Conservation (phyloP, 2,329 filamentous ascomycete genomes). For the Plenodomus lindquistii region DNA sequence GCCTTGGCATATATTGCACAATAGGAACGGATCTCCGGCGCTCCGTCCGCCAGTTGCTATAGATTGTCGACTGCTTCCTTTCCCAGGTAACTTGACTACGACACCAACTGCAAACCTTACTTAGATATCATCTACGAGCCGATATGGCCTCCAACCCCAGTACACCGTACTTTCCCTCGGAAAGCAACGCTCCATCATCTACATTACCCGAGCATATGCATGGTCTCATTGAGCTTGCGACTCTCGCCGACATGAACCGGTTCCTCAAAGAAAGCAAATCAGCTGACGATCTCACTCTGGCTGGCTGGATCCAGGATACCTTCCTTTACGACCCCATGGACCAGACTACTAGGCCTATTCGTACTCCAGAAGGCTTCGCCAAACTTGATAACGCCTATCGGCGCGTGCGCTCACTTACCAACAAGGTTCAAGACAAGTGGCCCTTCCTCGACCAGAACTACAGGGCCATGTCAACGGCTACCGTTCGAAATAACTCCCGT, state of each 20-base stretch:
- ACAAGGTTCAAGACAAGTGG: slow-evolving; percentile 38
- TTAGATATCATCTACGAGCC: too few relatives aligned
- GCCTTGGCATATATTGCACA: not conserved
- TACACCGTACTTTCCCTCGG: slow-evolving; percentile 4
- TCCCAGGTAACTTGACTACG: not conserved
- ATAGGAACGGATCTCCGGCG: not conserved
- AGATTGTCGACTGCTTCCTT: not conserved
- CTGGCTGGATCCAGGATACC: slow-evolving; percentile 26
- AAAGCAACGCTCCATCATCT: slow-evolving; percentile 5
- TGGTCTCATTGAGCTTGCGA: slow-evolving; percentile 29
- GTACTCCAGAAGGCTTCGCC: slow-evolving; percentile 23
- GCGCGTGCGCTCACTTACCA: slow-evolving; percentile 32
- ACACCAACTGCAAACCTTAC: not conserved
- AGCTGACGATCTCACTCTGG: slow-evolving; percentile 23
- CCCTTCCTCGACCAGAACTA: slow-evolving; percentile 31
- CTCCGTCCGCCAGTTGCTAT: not conserved
- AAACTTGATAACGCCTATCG: slow-evolving; percentile 34
- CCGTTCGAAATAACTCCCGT: slow-evolving; percentile 22
- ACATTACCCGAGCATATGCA: slow-evolving; percentile 18
- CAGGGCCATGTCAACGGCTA: slow-evolving; percentile 26
- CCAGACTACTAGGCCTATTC: slow-evolving; percentile 15
- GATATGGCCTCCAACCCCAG: slow-evolving; percentile 10
- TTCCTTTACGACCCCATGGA: slow-evolving; percentile 21
- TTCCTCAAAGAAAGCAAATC: slow-evolving; percentile 24
- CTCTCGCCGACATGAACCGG: slow-evolving; percentile 23